Evolutionary conservation across 176 grass and related monocot species (phyloP).

Genomic region (Luzula sylvatica): DNA sequence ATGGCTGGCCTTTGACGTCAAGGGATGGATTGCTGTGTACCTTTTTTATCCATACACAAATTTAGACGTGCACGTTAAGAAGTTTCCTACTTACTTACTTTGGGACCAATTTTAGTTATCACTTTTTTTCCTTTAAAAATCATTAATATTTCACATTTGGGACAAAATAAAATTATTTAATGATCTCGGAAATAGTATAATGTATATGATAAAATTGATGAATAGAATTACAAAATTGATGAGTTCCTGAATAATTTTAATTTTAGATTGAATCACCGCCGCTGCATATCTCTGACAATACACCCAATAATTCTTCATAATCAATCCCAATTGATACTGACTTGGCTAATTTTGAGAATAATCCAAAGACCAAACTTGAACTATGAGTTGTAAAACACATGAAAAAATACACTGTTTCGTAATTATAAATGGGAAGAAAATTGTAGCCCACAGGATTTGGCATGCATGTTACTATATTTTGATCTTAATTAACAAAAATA

Average conservation of each 20-base stretch:
- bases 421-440: neutral
- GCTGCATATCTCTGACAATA: too few species aligned
- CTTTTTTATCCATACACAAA: neutral
- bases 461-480: slow-evolving; percentile 18
- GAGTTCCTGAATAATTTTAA: too few species aligned
- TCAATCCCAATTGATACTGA: too few species aligned
- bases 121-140: too few species aligned
- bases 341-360: too few species aligned
- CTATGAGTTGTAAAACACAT: slow-evolving; percentile 18
- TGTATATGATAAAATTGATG: too few species aligned
- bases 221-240: too few species aligned
- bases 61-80: slow-evolving; percentile 12
- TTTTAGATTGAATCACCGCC: neutral
- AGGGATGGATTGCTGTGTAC: slow-evolving; percentile 1
- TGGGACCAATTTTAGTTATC: neutral
- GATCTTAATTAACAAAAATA: too few species aligned
- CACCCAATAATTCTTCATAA: too few species aligned
- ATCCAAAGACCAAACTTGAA: neutral
- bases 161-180: too few species aligned
- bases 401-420: neutral
- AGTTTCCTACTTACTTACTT: neutral
- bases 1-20: neutral
- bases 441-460: neutral
- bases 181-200: too few species aligned
- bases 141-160: too few species aligned